These are phyloP conservation scores for Starmerella apis DNA, from an alignment of 805 yeast genomes.

Conservation along the genomic window DNA sequence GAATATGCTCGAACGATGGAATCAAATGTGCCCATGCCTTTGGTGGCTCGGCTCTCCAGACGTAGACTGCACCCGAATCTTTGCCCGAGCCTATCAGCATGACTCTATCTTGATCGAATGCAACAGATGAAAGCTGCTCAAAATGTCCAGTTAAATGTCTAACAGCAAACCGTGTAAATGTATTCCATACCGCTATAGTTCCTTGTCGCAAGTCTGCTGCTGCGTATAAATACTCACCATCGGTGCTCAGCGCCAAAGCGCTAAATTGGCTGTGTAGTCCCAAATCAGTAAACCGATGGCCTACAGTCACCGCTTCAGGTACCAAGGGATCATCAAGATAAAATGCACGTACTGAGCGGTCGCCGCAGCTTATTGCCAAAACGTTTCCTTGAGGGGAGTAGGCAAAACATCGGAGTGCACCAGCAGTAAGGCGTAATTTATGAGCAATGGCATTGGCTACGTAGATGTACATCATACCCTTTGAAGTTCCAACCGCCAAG, in stretches of 20 bases:
- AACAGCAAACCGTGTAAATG: slow-evolving; percentile 7
- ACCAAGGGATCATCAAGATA: slow-evolving; percentile 7
- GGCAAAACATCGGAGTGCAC: slow-evolving; percentile 9
- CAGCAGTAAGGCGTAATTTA: slow-evolving; percentile 8
- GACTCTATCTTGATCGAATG: slow-evolving; percentile 14
- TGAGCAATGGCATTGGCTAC: neutral
- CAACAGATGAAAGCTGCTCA: slow-evolving; percentile 12
- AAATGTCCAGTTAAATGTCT: slow-evolving; percentile 9
- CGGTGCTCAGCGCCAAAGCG: slow-evolving; percentile 12
- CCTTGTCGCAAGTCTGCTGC: slow-evolving; percentile 15
- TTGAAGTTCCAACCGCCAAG: slow-evolving; percentile 12
- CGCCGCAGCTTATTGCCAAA: slow-evolving; percentile 16
- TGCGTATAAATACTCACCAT: slow-evolving; percentile 20
- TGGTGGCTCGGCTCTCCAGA: slow-evolving; percentile 18
- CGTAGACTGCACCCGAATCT: slow-evolving; percentile 15
- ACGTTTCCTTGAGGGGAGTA: slow-evolving; percentile 5
- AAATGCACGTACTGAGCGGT: slow-evolving; percentile 15
- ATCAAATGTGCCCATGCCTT: slow-evolving; percentile 16
- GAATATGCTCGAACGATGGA: slow-evolving; percentile 16
- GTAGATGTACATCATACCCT: slow-evolving; percentile 13
- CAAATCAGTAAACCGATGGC: slow-evolving; percentile 14
- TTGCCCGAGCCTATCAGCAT: slow-evolving; percentile 13
- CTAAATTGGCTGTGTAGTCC: slow-evolving; percentile 15
- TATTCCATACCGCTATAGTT: slow-evolving; percentile 17
- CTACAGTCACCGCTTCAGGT: slow-evolving; percentile 3